These are phyloP conservation scores for Stellera chamaejasme DNA, from an alignment of 345 rosid genomes.

Conservation along the genomic window DNA sequence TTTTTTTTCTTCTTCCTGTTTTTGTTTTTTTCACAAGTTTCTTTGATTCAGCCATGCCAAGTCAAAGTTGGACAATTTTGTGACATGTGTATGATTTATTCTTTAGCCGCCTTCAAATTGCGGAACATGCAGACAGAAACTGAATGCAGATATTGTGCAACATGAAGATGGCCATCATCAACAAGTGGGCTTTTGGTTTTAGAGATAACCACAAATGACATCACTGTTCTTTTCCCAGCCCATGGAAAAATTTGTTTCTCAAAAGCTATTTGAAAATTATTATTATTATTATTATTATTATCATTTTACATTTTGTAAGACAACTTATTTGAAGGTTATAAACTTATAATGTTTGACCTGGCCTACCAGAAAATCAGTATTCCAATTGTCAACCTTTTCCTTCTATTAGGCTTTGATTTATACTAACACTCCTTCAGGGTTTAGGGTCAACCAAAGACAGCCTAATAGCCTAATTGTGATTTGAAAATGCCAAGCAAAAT, in stretches of 20 bases:
- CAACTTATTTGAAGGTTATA: neutral
- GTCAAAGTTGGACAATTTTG: too few species aligned
- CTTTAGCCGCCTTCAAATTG: too few species aligned
- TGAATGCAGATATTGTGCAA: too few species aligned
- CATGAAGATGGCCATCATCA: too few species aligned
- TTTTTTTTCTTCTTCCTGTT: neutral
- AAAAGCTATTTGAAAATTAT: neutral
- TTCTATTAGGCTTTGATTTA: neutral
- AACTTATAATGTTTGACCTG: constrained; percentile 11
- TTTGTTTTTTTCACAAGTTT: neutral
- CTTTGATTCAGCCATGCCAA: too few species aligned
- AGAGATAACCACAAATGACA: neutral
- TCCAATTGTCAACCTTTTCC: constrained; percentile 3
- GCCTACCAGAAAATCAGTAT: constrained; percentile 20
- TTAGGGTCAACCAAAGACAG: too few species aligned
- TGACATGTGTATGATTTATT: too few species aligned
- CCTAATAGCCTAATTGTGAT: neutral
- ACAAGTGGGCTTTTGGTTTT: neutral
- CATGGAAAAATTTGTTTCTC: neutral
- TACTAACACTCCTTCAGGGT: neutral
- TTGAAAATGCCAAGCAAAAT: too few species aligned
- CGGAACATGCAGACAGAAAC: too few species aligned
- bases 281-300: too few species aligned
- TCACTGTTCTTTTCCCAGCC: neutral
- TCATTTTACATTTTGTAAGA: too few species aligned